Conservation (phyloP, 169 alveolate species). For the Eimeria falciformis region DNA sequence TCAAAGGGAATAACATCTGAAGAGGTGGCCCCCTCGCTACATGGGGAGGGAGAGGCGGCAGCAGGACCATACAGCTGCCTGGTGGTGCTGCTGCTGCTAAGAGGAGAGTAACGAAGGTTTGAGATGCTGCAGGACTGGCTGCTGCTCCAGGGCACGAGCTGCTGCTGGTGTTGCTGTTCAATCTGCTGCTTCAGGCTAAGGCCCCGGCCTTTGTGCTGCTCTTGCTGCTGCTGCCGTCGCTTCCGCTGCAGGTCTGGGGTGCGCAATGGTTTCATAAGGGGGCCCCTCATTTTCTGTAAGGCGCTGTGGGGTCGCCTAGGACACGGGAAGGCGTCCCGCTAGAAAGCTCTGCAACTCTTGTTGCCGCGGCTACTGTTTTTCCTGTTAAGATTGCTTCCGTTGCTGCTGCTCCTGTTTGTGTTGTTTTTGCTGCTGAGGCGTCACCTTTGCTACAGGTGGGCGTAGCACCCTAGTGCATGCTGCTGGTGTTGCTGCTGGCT, state of each 20-base stretch:
- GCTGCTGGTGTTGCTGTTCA: slow-evolving; percentile 45
- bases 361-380: background rate
- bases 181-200: slow-evolving; percentile 38
- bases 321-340: background rate
- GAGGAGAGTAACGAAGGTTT: background rate
- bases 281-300: slow-evolving; percentile 10
- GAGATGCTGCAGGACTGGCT: background rate
- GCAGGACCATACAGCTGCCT: slow-evolving; percentile 1
- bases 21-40: background rate
- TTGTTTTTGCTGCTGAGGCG: background rate
- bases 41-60: background rate
- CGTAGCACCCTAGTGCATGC: background rate
- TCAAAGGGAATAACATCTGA: background rate
- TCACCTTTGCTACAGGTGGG: no score
- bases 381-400: background rate
- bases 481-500: slow-evolving; percentile 7
- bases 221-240: slow-evolving; percentile 11
- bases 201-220: background rate
- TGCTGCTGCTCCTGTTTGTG: background rate
- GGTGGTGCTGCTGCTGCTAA: slow-evolving; percentile 28
- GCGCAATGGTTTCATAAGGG: background rate
- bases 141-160: slow-evolving; percentile 14
- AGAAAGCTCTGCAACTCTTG: background rate
- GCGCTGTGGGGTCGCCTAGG: background rate
- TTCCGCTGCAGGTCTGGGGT: slow-evolving; percentile 9